phyloP scores from a whole-genome alignment of 1,139 yeast genomes.

The Saccharomyces hybrid region DNA sequence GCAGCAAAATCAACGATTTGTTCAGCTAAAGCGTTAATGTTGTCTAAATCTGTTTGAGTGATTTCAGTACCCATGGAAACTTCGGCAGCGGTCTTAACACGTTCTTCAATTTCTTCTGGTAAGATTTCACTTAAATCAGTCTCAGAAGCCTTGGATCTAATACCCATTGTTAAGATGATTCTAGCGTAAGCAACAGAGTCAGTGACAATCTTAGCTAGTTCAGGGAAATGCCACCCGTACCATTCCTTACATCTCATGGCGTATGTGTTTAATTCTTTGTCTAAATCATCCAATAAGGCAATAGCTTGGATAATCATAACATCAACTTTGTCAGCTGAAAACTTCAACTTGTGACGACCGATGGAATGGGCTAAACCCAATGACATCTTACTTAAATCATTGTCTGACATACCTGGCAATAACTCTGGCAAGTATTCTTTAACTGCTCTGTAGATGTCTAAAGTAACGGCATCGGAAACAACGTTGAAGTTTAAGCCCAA shows the following conservation, averaged over 20 bases:
- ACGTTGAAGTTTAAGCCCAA: conserved; percentile 81
- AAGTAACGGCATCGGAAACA: conserved; percentile 88
- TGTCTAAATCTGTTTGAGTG: conserved; percentile 76
- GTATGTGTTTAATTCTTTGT: conserved; percentile 93
- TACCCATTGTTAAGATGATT: conserved; percentile 88
- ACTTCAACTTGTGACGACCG: conserved; percentile 95
- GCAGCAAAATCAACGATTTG: conserved; percentile 92
- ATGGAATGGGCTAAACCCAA: conserved; percentile 95
- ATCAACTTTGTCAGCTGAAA: conserved; percentile 95
- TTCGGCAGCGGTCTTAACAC: conserved; percentile 86
- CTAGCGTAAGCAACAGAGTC: conserved; percentile 94
- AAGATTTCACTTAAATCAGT: conserved; percentile 85
- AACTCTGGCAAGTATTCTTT: conserved; percentile 89
- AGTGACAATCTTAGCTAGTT: conserved; percentile 90
- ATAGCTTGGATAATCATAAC: conserved; percentile 98
- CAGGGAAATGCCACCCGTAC: conserved; percentile 99
- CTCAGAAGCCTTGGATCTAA: conserved; percentile 83
- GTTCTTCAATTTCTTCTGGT: conserved; percentile 86
- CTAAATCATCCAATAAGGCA: conserved; percentile 91
- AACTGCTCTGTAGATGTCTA: conserved; percentile 91
- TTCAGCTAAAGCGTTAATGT: conserved; percentile 82
- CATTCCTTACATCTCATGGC: conserved; percentile 98
- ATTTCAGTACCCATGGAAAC: conserved; percentile 98
- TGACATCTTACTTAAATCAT: conserved; percentile 86
- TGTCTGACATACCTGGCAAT: conserved; percentile 84